Percentiles rank a stretch among this genome's conserved stretches.
These are phyloP conservation scores for Pseudocercospora macadamiae DNA, from an alignment of 2,329 filamentous ascomycete genomes.

Conservation along the genomic window DNA sequence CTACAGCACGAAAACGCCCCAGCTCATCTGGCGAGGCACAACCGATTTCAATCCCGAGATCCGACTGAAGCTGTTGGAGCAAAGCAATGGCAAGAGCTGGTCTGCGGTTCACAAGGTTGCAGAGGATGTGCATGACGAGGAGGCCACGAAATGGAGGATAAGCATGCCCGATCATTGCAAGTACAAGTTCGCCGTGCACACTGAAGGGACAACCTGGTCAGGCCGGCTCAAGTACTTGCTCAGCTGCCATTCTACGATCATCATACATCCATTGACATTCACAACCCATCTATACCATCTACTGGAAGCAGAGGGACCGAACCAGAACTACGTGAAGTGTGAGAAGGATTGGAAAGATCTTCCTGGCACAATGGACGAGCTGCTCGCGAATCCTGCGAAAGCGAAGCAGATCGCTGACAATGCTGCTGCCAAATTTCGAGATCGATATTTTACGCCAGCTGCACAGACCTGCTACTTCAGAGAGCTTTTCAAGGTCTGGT, in stretches of 20 bases:
- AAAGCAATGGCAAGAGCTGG: conserved; percentile 45
- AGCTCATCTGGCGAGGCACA: conserved; percentile 55
- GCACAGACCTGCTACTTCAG: conserved; percentile 40
- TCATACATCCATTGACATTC: conserved; percentile 36
- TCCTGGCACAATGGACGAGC: conserved; percentile 29
- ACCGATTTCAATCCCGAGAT: conserved; percentile 37
- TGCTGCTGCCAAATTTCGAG: conserved; percentile 27
- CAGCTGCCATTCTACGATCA: conserved; percentile 37
- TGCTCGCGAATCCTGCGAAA: conserved; percentile 28
- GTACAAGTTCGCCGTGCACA: conserved; percentile 39
- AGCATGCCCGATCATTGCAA: conserved; percentile 38
- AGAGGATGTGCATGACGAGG: conserved; percentile 29
- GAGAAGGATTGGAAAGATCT: conserved; percentile 37
- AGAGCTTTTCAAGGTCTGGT: conserved; percentile 36
- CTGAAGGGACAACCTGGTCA: conserved; percentile 41
- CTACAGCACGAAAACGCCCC: conserved; percentile 47
- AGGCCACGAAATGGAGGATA: conserved; percentile 30
- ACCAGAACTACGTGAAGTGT: conserved; percentile 38
- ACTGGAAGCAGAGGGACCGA: conserved; percentile 29
- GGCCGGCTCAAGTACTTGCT: conserved; percentile 40
- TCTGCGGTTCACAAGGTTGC: conserved; percentile 45
- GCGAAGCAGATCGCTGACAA: conserved; percentile 33
- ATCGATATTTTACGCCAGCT: conserved; percentile 31
- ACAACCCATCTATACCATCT: conserved; percentile 39
- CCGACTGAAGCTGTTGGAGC: conserved; percentile 37